Evolutionary conservation across 768 basidiomycete species (phyloP), one percentile per base, ranked within the genome.

Genomic region (Russula compacta): DNA sequence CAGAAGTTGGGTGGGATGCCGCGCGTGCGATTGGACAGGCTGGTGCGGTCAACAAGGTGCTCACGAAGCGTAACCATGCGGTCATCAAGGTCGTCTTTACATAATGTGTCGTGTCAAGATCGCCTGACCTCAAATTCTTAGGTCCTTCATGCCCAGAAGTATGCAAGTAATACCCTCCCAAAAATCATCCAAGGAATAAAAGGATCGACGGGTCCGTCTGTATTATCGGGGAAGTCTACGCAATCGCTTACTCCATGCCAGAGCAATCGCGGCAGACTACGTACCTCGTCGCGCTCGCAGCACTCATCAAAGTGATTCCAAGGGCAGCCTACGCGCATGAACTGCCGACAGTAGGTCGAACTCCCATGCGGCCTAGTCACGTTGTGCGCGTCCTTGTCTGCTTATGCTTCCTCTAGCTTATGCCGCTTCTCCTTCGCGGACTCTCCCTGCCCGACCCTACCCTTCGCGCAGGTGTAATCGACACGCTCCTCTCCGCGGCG

Each of bases 361-460:
- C 48, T 33, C 21, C 38, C 8, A 14, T 32, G 50, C 36, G 21
- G 43, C 38, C 43, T 29, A 4, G 7, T 19, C 17, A 15, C 36
- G 19, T 2, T 2, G 8, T 15, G 1, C 24, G 12, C 7, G 14
- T 8, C 12, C 33, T 6, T 46, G 35, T 53, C 32, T 48, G 29
- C 8, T 57, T 19, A 49, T 49, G 49, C 17, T 52, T 36, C 5
- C 21, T 29, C n/a, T 67, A 98, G 95, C 81, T 98, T 12, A 81
- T 98, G 66, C 94, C 97, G 0, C 78, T 98, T 14, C 78, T 99
- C 5, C 75, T 99, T 46, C 88, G 89, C 15, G 88, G 92, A 4
- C 81, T 98, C 17, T 84, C 89, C 44, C 74, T 97, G 4, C 82
- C 85, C 4, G 86, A 92, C 70, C 72, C 81, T 9, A 78, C 82